Evolutionary conservation across 2,329 filamentous ascomycete genomes (phyloP).

Genomic region (Cordyceps cicadae): DNA sequence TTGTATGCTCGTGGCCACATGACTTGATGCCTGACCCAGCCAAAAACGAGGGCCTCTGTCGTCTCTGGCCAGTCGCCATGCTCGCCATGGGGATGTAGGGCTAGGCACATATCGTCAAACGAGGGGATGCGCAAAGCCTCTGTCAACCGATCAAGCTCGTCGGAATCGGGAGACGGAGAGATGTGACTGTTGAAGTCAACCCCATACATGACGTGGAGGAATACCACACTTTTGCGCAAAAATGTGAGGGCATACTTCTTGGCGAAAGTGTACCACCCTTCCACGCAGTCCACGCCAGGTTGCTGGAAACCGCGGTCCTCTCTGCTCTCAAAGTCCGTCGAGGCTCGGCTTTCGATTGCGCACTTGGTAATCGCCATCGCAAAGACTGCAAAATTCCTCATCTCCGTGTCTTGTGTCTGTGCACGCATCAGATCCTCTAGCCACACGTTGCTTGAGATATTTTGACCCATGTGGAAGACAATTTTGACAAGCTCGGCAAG

Average conservation of each 20-base stretch:
- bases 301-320: constrained; percentile 47
- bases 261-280: constrained; percentile 51
- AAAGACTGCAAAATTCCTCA: constrained; percentile 49
- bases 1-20: constrained; percentile 27
- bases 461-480: constrained; percentile 50
- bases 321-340: constrained; percentile 20
- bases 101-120: constrained; percentile 68
- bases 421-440: constrained; percentile 36
- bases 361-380: constrained; percentile 40
- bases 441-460: constrained; percentile 44
- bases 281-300: constrained; percentile 43
- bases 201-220: constrained; percentile 81
- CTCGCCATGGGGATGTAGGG: constrained; percentile 39
- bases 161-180: constrained; percentile 52
- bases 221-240: constrained; percentile 73
- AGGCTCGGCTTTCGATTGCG: constrained; percentile 33
- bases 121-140: constrained; percentile 66
- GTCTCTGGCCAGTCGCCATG: constrained; percentile 42
- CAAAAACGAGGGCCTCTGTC: constrained; percentile 41
- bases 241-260: constrained; percentile 84
- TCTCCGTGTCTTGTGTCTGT: constrained; percentile 35
- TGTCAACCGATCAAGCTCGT: constrained; percentile 77
- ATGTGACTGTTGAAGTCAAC: constrained; percentile 73
- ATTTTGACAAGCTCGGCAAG: constrained; percentile 85
- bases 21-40: constrained; percentile 66